Percentiles rank a stretch among this genome's conserved stretches.
These are phyloP conservation scores for Polygonum aviculare DNA, from an alignment of 148 eudicot species.

Conservation along the genomic window DNA sequence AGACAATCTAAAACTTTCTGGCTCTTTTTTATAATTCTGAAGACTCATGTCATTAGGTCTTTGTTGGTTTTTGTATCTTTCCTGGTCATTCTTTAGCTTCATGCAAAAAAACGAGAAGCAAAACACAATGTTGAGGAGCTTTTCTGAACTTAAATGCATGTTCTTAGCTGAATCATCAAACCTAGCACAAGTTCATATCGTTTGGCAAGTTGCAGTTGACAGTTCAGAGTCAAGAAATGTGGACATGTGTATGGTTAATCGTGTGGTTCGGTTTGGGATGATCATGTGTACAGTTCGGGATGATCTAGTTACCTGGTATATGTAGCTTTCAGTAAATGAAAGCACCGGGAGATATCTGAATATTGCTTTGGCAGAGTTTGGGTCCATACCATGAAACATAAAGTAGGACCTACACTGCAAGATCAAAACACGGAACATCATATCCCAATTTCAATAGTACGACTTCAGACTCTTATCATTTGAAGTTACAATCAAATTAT, in stretches of 20 bases:
- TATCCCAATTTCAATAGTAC: background rate
- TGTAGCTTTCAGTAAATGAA: constrained; percentile 88
- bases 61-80: background rate
- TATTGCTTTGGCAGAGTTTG: constrained; percentile 40
- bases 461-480: background rate
- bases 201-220: background rate
- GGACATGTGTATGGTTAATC: background rate
- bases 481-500: background rate
- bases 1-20: background rate
- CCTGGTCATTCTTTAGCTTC: background rate
- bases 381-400: constrained; percentile 91
- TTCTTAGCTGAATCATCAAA: background rate
- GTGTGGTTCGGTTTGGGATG: background rate
- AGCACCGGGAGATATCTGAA: constrained; percentile 82
- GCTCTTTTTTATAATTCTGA: background rate
- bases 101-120: background rate
- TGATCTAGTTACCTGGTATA: constrained; percentile 64
- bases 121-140: background rate
- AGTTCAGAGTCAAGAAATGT: background rate
- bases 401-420: constrained; percentile 93
- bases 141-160: background rate
- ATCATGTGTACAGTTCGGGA: background rate
- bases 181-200: background rate
- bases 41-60: background rate
- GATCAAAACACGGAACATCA: background rate